These are phyloP conservation scores for Pulveroboletus sp. DNA, from an alignment of 768 basidiomycete species.

Conservation along the genomic window DNA sequence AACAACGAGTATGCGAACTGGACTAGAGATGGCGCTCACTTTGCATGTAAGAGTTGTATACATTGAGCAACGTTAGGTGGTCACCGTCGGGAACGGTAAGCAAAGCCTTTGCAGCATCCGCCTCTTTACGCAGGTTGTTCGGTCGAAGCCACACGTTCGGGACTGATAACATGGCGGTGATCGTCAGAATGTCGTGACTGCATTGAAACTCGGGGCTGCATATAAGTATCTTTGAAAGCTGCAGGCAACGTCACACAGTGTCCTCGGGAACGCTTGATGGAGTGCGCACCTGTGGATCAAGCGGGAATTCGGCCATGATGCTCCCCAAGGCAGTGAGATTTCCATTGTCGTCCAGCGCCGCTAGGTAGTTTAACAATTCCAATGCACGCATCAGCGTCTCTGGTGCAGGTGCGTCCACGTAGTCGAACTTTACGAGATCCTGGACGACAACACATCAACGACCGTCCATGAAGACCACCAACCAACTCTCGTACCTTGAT, in stretches of 20 bases:
- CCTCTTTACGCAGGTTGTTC: slow-evolving; percentile 80
- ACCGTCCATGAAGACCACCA: not conserved
- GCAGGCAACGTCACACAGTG: not conserved
- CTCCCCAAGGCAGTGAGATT: too few relatives aligned
- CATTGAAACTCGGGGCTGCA: slow-evolving; percentile 93
- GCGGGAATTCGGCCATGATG: too few relatives aligned
- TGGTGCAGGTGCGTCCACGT: too few relatives aligned
- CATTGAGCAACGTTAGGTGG: slow-evolving; percentile 90
- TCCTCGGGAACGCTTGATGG: not conserved
- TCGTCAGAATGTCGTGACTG: slow-evolving; percentile 91
- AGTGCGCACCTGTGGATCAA: slow-evolving; percentile 84
- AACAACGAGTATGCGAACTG: not conserved
- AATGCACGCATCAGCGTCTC: too few relatives aligned
- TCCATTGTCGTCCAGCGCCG: too few relatives aligned
- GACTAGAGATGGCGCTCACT: slow-evolving; percentile 45
- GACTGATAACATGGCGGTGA: slow-evolving; percentile 90
- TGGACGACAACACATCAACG: not conserved
- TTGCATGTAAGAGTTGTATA: slow-evolving; percentile 86
- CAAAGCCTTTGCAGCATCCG: slow-evolving; percentile 86
- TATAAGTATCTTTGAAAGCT: slow-evolving; percentile 90
- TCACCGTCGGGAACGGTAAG: slow-evolving; percentile 95
- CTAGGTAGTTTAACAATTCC: too few relatives aligned
- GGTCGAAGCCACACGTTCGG: slow-evolving; percentile 96
- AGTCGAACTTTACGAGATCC: too few relatives aligned
- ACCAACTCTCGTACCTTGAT: slow-evolving; percentile 53